Evolutionary conservation across 2,329 filamentous ascomycete species (phyloP), one percentile per base, ranked within the genome.

Genomic region (Cercospora brassicicola): DNA sequence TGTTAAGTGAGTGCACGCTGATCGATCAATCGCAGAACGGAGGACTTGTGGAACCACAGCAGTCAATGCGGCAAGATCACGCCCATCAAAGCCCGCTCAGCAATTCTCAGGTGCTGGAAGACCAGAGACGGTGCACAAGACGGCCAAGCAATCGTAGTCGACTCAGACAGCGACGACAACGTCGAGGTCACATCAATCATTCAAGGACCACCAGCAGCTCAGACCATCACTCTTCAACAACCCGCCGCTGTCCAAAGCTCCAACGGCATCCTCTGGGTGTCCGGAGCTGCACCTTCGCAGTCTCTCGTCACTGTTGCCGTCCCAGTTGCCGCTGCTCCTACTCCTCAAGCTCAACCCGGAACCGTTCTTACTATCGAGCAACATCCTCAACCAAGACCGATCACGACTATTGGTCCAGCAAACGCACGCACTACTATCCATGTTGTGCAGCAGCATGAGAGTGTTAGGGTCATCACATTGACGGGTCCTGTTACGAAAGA

Each of bases 101-200:
- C 36, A 1, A 42, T 18, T 9, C 62, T 64, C 36, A 59, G 48
- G 33, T 64, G 62, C 36, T 57, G 53, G 62, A 59, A 59, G 33
- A 57, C n/a, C 9, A 33, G 26, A 5, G 45, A 63, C 48, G 48
- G 48, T 15, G 20, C 48, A 8, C 48, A 36, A 7, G 30, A 59
- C 8, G 55, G 55, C n/a, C 4, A 18, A 36, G 8, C 15, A 4
- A 13, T 59, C 18, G 2, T 59, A 23, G 1, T 59, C 10, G 55
- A 31, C 10, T n/a, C 36, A 0, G 28, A 42, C 36, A 42, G 36
- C 36, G 36, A 59, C 30, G n/a, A 59, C 15, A n/a, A 13, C 18
- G n/a, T 13, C n/a, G 48, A 23, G 4, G 23, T 15, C 26, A n/a
- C 11, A 6, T 30, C 48, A 7, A 28, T 28, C 23, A 5, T 26